These are phyloP conservation scores for Polyporus tsugae DNA, from an alignment of 1,284 basidiomycete genomes.

Conservation along the genomic window DNA sequence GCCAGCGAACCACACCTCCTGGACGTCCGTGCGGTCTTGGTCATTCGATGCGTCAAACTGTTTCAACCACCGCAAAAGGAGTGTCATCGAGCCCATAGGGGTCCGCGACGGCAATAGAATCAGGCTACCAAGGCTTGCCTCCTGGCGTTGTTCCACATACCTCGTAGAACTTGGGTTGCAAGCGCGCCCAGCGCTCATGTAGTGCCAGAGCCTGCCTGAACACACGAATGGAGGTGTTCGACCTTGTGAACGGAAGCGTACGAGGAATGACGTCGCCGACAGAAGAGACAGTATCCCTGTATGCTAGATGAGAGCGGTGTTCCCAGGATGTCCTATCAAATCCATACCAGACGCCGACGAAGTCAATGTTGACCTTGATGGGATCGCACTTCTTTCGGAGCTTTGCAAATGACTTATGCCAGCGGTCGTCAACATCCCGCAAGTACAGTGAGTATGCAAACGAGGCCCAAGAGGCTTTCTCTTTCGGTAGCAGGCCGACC, in stretches of 20 bases:
- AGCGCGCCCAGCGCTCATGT: slow-evolving; percentile 73
- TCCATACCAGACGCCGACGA: slow-evolving; percentile 59
- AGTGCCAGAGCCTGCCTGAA: slow-evolving; percentile 76
- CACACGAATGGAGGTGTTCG: slow-evolving; percentile 62
- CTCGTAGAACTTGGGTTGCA: slow-evolving; percentile 56
- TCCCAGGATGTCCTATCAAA: no score
- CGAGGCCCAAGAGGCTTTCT: slow-evolving; percentile 40
- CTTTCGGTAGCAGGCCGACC: slow-evolving; percentile 62
- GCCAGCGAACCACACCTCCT: no score
- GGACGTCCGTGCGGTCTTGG: no score
- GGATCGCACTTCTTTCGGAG: slow-evolving; percentile 56
- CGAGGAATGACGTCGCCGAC: slow-evolving; percentile 52
- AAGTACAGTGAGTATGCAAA: slow-evolving; percentile 54
- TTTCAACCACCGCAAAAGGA: no score
- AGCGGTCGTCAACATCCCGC: slow-evolving; percentile 43
- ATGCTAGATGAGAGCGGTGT: neutral
- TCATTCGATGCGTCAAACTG: no score
- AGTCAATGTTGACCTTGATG: slow-evolving; percentile 45
- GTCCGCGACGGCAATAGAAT: no score
- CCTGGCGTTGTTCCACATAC: slow-evolving; percentile 6
- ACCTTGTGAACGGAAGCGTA: slow-evolving; percentile 61
- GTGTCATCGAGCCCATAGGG: no score
- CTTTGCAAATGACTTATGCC: slow-evolving; percentile 34
- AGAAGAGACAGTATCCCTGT: slow-evolving; percentile 57
- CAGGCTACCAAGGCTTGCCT: no score